Evolutionary conservation across 1,284 basidiomycete genomes (phyloP).

Genomic region (Irpex rosettiformis): DNA sequence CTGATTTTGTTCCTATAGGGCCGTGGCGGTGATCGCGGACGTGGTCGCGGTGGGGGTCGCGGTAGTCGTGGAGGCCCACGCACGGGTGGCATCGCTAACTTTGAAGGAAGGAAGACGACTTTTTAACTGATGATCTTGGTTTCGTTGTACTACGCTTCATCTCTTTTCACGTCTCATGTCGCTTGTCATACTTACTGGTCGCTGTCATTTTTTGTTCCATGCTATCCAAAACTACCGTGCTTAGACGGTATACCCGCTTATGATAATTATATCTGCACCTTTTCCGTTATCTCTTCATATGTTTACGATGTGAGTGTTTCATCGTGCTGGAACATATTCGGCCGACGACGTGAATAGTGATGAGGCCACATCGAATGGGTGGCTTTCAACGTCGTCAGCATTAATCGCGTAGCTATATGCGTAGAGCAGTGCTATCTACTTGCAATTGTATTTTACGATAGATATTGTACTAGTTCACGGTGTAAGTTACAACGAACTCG

Average conservation of each 20-base stretch:
- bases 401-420: too few species aligned
- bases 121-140: constrained; percentile 46
- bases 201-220: neutral
- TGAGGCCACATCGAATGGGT: too few species aligned
- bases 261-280: neutral
- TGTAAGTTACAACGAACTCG: too few species aligned
- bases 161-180: neutral
- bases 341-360: too few species aligned
- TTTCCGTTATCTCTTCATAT: neutral
- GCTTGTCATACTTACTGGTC: neutral
- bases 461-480: too few species aligned
- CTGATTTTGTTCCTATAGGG: constrained; percentile 11
- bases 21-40: constrained; percentile 29
- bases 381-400: too few species aligned
- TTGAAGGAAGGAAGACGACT: constrained; percentile 81
- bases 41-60: constrained; percentile 42
- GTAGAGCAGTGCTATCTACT: too few species aligned
- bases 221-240: neutral
- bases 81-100: constrained; percentile 70
- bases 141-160: neutral
- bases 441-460: too few species aligned
- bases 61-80: constrained; percentile 52
- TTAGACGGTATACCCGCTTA: neutral
- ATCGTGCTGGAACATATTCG: too few species aligned
- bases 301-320: too few species aligned